phyloP scores from a whole-genome alignment of 805 yeast genomes.

The Saccharomycopsis babjevae region DNA sequence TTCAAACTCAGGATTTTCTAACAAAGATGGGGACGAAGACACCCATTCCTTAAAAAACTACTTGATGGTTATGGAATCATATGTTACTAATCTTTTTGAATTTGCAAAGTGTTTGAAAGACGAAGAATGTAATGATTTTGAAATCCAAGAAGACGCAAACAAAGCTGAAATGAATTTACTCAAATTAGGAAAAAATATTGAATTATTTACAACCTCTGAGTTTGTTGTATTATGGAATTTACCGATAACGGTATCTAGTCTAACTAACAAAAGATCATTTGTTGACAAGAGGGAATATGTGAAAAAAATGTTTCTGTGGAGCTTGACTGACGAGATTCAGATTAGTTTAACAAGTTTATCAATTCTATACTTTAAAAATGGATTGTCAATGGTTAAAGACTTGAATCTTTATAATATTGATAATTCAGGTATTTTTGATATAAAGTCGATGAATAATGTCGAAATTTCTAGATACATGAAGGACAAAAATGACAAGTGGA shows the following conservation, averaged over 20 bases:
- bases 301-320: constrained; percentile 1
- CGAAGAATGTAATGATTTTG: background rate
- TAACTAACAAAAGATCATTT: background rate
- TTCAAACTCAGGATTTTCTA: background rate
- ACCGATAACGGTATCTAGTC: constrained; percentile 2
- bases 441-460: background rate
- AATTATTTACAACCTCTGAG: background rate
- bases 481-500: constrained; percentile 8
- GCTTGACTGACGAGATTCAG: constrained; percentile 6
- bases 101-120: background rate
- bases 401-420: constrained; percentile 6
- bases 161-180: background rate
- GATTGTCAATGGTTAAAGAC: background rate
- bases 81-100: constrained; percentile 1
- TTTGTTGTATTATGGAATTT: constrained; percentile 9
- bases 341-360: constrained; percentile 5
- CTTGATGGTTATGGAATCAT: constrained; percentile 3
- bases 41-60: constrained; percentile 2
- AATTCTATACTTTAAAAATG: constrained; percentile 8
- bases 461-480: background rate
- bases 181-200: background rate
- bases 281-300: background rate
- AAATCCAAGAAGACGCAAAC: background rate
- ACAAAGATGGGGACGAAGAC: background rate
- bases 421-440: no score